Evolutionary conservation across 2,329 filamentous ascomycete species (phyloP).

Genomic region (Thelonectria olida): DNA sequence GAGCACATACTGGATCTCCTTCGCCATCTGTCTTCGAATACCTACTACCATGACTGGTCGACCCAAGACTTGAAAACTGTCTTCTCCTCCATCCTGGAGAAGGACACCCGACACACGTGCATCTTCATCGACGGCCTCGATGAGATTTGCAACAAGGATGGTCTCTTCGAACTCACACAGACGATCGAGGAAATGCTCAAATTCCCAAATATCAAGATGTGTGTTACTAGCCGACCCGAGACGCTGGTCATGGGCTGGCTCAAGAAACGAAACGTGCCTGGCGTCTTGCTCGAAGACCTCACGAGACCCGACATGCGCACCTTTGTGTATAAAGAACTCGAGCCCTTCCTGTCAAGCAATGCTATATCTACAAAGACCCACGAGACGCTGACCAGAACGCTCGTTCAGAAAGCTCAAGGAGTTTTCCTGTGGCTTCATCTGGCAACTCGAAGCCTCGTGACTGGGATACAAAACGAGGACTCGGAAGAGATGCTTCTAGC

Average conservation of each 20-base stretch:
- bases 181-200: slow-evolving; percentile 7
- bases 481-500: background rate
- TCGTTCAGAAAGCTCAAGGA: slow-evolving; percentile 13
- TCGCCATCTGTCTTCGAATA: slow-evolving; percentile 15
- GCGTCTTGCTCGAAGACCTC: slow-evolving; percentile 15
- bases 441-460: background rate
- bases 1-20: slow-evolving; percentile 1
- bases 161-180: background rate
- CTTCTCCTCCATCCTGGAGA: slow-evolving; percentile 2
- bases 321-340: slow-evolving; percentile 13
- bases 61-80: slow-evolving; percentile 10
- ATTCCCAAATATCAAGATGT: slow-evolving; percentile 21
- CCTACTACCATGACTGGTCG: slow-evolving; percentile 30
- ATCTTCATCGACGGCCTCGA: slow-evolving; percentile 34
- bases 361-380: background rate
- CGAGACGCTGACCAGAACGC: background rate
- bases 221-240: slow-evolving; percentile 26
- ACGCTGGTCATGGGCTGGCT: slow-evolving; percentile 5
- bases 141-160: slow-evolving; percentile 20
- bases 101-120: slow-evolving; percentile 8
- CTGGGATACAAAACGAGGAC: background rate
- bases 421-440: slow-evolving; percentile 18
- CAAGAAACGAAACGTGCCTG: background rate
- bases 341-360: background rate
- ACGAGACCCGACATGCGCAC: slow-evolving; percentile 16